These are phyloP conservation scores for Penstemon eatonii DNA, from an alignment of 257 asterid species.

Conservation along the genomic window DNA sequence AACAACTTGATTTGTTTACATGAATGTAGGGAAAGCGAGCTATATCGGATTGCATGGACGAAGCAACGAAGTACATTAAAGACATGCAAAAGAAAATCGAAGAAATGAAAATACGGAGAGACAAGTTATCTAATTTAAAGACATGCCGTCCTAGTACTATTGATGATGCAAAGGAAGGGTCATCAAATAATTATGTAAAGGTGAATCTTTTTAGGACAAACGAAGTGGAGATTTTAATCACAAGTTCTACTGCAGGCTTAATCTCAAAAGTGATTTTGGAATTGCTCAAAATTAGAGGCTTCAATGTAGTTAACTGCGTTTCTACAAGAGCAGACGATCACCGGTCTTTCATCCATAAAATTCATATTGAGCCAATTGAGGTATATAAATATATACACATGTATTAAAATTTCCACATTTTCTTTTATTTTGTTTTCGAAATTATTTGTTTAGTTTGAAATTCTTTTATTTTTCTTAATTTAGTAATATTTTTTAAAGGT, in stretches of 20 bases:
- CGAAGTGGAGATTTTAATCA: slow-evolving; percentile 51
- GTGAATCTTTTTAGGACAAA: not conserved
- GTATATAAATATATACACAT: too few relatives aligned
- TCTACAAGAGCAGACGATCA: not conserved
- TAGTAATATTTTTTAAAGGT: too few relatives aligned
- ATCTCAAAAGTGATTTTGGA: slow-evolving; percentile 41
- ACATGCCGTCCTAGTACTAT: not conserved
- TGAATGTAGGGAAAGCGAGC: slow-evolving; percentile 51
- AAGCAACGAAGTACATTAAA: slow-evolving; percentile 45
- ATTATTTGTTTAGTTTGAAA: too few relatives aligned
- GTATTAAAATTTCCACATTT: too few relatives aligned
- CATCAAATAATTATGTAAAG: slow-evolving; percentile 10
- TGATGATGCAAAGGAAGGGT: not conserved
- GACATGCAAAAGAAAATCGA: slow-evolving; percentile 38
- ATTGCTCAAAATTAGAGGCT: slow-evolving; percentile 31
- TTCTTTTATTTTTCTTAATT: too few relatives aligned
- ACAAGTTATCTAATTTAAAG: slow-evolving; percentile 18
- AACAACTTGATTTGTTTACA: too few relatives aligned
- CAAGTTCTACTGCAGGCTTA: slow-evolving; percentile 23
- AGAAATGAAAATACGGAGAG: slow-evolving; percentile 34
- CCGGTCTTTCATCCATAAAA: not conserved
- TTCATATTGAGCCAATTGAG: not conserved
- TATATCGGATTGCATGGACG: slow-evolving; percentile 44
- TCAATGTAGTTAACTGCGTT: slow-evolving; percentile 40
- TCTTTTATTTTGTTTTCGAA: too few relatives aligned